Percentiles rank a stretch among this genome's conserved stretches.
Conservation (phyloP, 176 grass and related monocot genomes). For the Chrysopogon serrulatus region DNA sequence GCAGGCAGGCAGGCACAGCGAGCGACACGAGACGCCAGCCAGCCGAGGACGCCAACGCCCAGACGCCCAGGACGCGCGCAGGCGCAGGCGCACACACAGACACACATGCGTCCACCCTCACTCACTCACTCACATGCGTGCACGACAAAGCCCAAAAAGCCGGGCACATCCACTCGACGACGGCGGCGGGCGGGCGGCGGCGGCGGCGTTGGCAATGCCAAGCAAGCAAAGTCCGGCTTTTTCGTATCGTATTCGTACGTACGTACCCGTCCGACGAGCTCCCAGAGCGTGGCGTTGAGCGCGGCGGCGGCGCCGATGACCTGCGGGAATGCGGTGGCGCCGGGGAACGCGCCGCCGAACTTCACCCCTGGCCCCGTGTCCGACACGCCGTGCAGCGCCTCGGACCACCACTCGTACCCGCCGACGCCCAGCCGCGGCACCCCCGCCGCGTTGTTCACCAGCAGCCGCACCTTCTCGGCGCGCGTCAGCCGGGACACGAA, state of each 20-base stretch:
- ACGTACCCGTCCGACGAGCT: conserved; percentile 81
- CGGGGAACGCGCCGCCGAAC: conserved; percentile 73
- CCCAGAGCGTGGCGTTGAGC: conserved; percentile 86
- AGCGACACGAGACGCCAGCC: not conserved
- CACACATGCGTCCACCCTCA: not conserved
- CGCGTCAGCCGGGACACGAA: conserved; percentile 52
- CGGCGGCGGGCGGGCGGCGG: not conserved
- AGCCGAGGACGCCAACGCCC: not conserved
- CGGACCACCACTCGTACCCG: conserved; percentile 93
- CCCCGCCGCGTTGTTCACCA: conserved; percentile 73
- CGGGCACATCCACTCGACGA: not conserved
- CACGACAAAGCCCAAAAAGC: not conserved
- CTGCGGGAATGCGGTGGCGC: conserved; percentile 90
- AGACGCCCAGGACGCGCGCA: not conserved
- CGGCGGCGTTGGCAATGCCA: not conserved
- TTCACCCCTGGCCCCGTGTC: conserved; percentile 44
- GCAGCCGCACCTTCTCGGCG: conserved; percentile 70
- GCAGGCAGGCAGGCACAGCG: too few species aligned
- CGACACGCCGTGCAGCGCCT: conserved; percentile 87
- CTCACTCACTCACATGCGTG: not conserved
- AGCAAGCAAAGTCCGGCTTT: too few species aligned
- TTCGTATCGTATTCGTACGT: too few species aligned
- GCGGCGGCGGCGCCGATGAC: conserved; percentile 79
- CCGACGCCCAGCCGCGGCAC: conserved; percentile 63
- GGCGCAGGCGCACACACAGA: not conserved